These are phyloP conservation scores for Xylariales sp. DNA, from an alignment of 2,329 filamentous ascomycete genomes.

Conservation along the genomic window DNA sequence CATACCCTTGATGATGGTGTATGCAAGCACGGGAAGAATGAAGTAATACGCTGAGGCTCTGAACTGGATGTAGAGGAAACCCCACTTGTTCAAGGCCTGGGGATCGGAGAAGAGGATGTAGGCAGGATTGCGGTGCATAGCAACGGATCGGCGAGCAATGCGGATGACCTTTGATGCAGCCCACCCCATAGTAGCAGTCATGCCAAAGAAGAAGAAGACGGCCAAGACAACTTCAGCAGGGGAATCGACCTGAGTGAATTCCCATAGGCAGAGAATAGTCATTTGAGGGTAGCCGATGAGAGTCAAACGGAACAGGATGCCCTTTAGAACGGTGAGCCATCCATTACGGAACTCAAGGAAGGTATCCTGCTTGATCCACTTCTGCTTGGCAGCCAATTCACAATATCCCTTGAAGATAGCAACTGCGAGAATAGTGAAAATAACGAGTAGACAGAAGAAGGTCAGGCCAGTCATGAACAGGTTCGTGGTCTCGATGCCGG, in stretches of 20 bases:
- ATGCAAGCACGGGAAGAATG: conserved; percentile 68
- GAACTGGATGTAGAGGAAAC: conserved; percentile 87
- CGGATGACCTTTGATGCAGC: conserved; percentile 77
- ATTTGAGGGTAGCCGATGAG: conserved; percentile 84
- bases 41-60: conserved; percentile 86
- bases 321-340: conserved; percentile 80
- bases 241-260: conserved; percentile 74
- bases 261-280: conserved; percentile 79
- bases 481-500: conserved; percentile 74
- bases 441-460: conserved; percentile 76
- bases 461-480: conserved; percentile 79
- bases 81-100: conserved; percentile 83
- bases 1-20: conserved; percentile 73
- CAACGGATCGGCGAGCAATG: conserved; percentile 73
- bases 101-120: conserved; percentile 89
- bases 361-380: conserved; percentile 73
- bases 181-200: conserved; percentile 69
- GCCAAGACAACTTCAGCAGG: conserved; percentile 74
- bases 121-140: conserved; percentile 85
- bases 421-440: conserved; percentile 65
- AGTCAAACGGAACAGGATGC: conserved; percentile 77
- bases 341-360: conserved; percentile 84
- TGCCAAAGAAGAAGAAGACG: conserved; percentile 73
- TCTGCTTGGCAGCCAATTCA: conserved; percentile 64
- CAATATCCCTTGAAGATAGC: conserved; percentile 70